Evolutionary conservation across 371 early-diverging fungal genomes (phyloP).

Genomic region (Mucor mucedo): DNA sequence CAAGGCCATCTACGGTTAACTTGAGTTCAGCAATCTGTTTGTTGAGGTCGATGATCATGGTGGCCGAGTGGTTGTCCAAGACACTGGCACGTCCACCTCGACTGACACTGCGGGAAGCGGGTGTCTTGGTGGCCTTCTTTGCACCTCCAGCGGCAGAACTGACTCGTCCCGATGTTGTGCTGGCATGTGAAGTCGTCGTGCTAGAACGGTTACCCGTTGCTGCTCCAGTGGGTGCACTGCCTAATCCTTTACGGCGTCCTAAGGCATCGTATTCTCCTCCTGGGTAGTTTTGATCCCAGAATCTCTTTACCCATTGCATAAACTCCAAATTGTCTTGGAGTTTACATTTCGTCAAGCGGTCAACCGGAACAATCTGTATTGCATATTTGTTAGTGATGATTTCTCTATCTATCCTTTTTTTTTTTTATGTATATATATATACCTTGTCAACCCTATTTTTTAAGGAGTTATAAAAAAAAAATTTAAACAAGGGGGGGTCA

Average conservation of each 20-base stretch:
- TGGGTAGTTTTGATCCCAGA: constrained; percentile 84
- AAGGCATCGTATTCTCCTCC: constrained; percentile 86
- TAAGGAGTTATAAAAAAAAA: constrained; percentile 1
- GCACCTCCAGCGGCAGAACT: constrained; percentile 11
- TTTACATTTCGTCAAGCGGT: constrained; percentile 87
- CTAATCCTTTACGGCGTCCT: constrained; percentile 69
- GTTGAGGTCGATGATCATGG: constrained; percentile 68
- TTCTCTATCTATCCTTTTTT: not conserved
- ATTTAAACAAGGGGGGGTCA: not conserved
- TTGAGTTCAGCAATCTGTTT: constrained; percentile 81
- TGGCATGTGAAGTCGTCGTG: no score
- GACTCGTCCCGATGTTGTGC: constrained; percentile 10
- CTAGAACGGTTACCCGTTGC: no score
- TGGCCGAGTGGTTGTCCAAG: constrained; percentile 45
- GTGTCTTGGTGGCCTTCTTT: constrained; percentile 14
- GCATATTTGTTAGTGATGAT: not conserved
- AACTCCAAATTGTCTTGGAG: constrained; percentile 98
- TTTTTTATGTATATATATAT: not conserved
- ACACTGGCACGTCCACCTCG: constrained; percentile 40
- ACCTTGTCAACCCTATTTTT: constrained; percentile 30
- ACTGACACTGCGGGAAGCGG: constrained; percentile 36
- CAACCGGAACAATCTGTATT: constrained; percentile 77
- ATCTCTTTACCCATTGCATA: constrained; percentile 91
- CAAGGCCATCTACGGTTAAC: constrained; percentile 82
- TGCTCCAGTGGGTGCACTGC: constrained; percentile 18